A percentile compares a stretch with the other conserved stretches of the same genome.
These are phyloP conservation scores for Debaryomyces udenii DNA, from an alignment of 1,139 yeast genomes.

Conservation along the genomic window DNA sequence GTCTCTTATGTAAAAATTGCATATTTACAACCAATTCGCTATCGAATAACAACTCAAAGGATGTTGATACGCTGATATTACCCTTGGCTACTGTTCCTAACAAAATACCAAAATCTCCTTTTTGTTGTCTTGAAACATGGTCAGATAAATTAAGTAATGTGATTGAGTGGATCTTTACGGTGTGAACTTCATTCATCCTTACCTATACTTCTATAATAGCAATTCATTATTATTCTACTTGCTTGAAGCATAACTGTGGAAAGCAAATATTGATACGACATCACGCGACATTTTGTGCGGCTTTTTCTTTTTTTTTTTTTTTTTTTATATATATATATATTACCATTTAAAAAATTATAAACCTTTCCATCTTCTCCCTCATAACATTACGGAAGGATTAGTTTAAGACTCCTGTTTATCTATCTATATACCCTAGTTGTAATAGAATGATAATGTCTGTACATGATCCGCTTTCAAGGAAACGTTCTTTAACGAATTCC, in stretches of 20 bases:
- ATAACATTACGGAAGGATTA: too few relatives aligned
- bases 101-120: constrained; percentile 29
- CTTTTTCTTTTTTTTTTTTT: constrained; percentile 9
- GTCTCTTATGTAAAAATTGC: constrained; percentile 28
- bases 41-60: constrained; percentile 27
- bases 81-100: constrained; percentile 25
- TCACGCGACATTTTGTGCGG: constrained; percentile 12
- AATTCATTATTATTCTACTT: too few relatives aligned
- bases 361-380: constrained; percentile 8
- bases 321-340: constrained; percentile 4
- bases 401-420: neutral
- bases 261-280: neutral
- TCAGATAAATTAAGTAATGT: constrained; percentile 34
- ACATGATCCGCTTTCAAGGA: constrained; percentile 32
- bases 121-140: constrained; percentile 21
- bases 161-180: constrained; percentile 31
- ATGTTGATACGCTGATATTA: constrained; percentile 19
- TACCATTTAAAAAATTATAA: constrained; percentile 1
- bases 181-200: constrained; percentile 11
- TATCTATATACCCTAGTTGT: neutral
- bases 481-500: constrained; percentile 21
- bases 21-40: constrained; percentile 21
- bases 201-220: neutral
- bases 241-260: too few relatives aligned
- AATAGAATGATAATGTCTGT: constrained; percentile 33